A percentile compares a stretch with the other conserved stretches of the same genome.
Evolutionary conservation across 1,284 basidiomycete species (phyloP).

Genomic region (Ustanciosporium gigantosporum): DNA sequence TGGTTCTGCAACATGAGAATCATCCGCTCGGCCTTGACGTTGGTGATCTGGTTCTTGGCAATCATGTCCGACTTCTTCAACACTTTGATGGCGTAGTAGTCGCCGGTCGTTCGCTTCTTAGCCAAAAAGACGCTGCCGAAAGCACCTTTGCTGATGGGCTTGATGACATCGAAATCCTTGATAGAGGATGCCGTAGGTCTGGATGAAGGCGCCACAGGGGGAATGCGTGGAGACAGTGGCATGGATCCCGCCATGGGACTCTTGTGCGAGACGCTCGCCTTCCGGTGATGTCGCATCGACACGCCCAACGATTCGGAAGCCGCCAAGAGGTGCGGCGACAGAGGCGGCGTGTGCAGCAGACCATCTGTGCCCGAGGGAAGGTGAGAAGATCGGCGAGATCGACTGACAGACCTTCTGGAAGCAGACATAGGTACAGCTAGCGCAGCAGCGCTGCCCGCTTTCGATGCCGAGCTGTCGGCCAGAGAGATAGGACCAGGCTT

Average conservation of each 20-base stretch:
- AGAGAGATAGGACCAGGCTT: background rate
- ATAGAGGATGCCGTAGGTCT: conserved; percentile 86
- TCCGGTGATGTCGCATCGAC: conserved; percentile 27
- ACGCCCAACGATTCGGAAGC: conserved; percentile 22
- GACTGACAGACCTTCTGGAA: conserved; percentile 19
- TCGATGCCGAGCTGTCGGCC: too few relatives aligned
- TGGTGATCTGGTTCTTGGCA: conserved; percentile 99
- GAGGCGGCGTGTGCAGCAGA: conserved; percentile 44
- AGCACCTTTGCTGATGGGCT: conserved; percentile 98
- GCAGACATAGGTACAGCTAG: conserved; percentile 3
- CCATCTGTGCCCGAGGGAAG: conserved; percentile 10
- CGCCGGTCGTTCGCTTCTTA: conserved; percentile 95
- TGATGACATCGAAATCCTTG: conserved; percentile 98
- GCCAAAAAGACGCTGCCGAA: conserved; percentile 95
- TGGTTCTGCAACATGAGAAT: conserved; percentile 99
- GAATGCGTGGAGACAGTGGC: conserved; percentile 79
- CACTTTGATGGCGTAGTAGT: conserved; percentile 99
- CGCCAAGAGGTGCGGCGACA: conserved; percentile 47
- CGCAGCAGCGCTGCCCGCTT: background rate
- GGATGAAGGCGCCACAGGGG: conserved; percentile 75
- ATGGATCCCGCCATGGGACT: conserved; percentile 53
- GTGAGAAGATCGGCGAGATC: conserved; percentile 37
- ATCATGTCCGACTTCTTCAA: conserved; percentile 99
- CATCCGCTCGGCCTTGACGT: conserved; percentile 98
- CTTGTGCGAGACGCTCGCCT: conserved; percentile 38